Evolutionary conservation across 2,329 filamentous ascomycete species (phyloP), one percentile per base, ranked within the genome.

Genomic region (Ophiostoma ulmi): DNA sequence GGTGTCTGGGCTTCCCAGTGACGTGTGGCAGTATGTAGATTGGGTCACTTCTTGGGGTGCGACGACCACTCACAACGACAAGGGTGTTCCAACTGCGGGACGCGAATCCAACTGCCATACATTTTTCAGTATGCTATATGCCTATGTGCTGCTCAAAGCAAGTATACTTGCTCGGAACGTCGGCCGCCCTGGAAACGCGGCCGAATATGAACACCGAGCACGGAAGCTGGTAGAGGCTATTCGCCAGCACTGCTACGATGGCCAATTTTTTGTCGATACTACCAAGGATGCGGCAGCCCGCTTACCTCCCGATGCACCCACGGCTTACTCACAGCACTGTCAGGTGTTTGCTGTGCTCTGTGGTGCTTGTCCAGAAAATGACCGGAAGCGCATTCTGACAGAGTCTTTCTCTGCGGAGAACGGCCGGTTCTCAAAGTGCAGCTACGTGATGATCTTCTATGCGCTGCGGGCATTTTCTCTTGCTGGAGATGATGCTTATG

Each of bases 361-460:
- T 14, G 79, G 79, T 5, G 78, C 77, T 1, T 76, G 77, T 75
- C 0, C 73, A 2, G 44, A 70, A 0, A 67, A 69, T 0, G 74
- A 77, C 3, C 44, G 68, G 1, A 70, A 66, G 0, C 74, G 75
- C 1, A 73, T 81, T 0, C 70, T 81, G 11, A 74, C 38, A 0
- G 75, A 76, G 41, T 74, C 77, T 0, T 78, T 81, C 41, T 70
- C 73, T 0, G 73, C 78, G 14, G 65, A 64, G 1, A 7, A 38
- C 8, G n/a, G 73, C 0, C 70, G 70, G 0, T 80, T 80, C 66
- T 76, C 79, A 0, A 76, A 78, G 70, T 79, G 78, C 72, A 79
- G 77, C 1, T 79, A 78, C 52, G 76, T 78, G 74, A 82, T 82
- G 80, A 75, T 75, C 31, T 82, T 82, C 72, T 82, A 81, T 69